phyloP scores from a whole-genome alignment of 768 basidiomycete genomes.

The Leucosporidium scottii region DNA sequence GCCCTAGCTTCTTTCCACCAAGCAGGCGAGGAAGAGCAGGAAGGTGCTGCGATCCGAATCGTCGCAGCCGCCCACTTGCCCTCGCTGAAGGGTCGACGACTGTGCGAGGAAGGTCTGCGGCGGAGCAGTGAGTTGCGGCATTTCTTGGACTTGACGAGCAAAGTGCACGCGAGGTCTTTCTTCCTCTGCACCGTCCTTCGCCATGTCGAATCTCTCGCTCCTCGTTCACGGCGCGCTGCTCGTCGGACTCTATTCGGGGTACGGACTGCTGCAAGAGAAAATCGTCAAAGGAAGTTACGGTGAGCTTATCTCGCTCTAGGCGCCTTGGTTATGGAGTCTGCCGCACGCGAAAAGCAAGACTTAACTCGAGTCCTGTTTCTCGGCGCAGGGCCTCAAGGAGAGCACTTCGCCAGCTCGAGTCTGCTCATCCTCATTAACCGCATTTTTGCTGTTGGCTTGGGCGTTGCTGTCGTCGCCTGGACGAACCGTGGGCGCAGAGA shows the following conservation, averaged over 20 bases:
- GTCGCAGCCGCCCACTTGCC: too few relatives aligned
- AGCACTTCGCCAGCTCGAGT: slow-evolving; percentile 19
- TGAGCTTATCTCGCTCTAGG: slow-evolving; percentile 1
- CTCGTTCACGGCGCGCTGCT: slow-evolving; percentile 13
- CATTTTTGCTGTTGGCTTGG: slow-evolving; percentile 3
- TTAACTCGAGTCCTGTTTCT: too few relatives aligned
- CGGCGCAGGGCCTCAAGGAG: neutral
- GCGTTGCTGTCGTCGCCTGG: neutral
- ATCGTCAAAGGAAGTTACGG: slow-evolving; percentile 25
- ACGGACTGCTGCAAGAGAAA: slow-evolving; percentile 21
- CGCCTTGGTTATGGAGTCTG: neutral
- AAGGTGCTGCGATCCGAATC: too few relatives aligned
- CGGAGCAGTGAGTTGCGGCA: too few relatives aligned
- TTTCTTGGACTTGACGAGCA: too few relatives aligned
- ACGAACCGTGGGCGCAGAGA: neutral
- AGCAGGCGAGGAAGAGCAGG: too few relatives aligned
- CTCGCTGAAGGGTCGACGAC: too few relatives aligned
- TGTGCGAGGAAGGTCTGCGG: too few relatives aligned
- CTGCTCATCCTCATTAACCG: slow-evolving; percentile 20
- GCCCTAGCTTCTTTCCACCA: too few relatives aligned
- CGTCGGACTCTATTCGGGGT: slow-evolving; percentile 11
- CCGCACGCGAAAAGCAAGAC: neutral
- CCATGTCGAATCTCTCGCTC: neutral
- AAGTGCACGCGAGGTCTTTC: too few relatives aligned
- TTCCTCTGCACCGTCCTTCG: too few relatives aligned